These are phyloP conservation scores for Lentinula sp. DNA, from an alignment of 768 basidiomycete species.

Conservation along the genomic window DNA sequence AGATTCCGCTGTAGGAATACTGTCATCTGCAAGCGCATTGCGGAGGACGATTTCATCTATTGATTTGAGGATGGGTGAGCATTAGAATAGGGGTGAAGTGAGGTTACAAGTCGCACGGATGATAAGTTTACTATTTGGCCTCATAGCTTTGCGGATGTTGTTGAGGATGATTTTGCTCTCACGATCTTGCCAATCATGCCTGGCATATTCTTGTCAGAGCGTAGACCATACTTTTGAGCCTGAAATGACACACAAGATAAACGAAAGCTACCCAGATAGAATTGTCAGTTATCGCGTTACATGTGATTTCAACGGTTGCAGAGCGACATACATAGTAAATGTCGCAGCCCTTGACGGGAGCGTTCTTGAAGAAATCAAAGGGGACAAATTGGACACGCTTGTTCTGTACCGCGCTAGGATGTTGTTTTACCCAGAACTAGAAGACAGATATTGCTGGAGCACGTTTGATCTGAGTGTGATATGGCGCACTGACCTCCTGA, in stretches of 20 bases:
- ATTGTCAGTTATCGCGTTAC: constrained; percentile 25
- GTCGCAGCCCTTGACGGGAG: constrained; percentile 27
- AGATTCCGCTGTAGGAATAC: background rate
- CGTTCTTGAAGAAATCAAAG: constrained; percentile 31
- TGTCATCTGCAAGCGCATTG: constrained; percentile 14
- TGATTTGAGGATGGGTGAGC: background rate
- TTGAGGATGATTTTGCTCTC: constrained; percentile 28
- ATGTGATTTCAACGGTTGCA: background rate
- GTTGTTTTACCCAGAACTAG: constrained; percentile 24
- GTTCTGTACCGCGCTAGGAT: constrained; percentile 27
- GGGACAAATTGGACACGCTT: constrained; percentile 28
- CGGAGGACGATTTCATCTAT: constrained; percentile 32
- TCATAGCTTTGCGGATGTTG: constrained; percentile 28
- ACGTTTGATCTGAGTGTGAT: background rate
- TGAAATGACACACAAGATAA: constrained; percentile 22
- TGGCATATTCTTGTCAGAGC: constrained; percentile 7
- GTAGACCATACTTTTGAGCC: background rate
- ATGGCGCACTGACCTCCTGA: constrained; percentile 6
- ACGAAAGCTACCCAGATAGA: constrained; percentile 25
- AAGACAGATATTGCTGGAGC: background rate
- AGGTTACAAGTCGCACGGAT: constrained; percentile 23
- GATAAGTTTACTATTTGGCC: constrained; percentile 24
- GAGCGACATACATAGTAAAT: constrained; percentile 31
- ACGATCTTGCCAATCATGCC: constrained; percentile 36
- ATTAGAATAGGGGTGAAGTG: background rate